phyloP scores from a whole-genome alignment of 2,329 filamentous ascomycete genomes.

The Diaporthe batatas region DNA sequence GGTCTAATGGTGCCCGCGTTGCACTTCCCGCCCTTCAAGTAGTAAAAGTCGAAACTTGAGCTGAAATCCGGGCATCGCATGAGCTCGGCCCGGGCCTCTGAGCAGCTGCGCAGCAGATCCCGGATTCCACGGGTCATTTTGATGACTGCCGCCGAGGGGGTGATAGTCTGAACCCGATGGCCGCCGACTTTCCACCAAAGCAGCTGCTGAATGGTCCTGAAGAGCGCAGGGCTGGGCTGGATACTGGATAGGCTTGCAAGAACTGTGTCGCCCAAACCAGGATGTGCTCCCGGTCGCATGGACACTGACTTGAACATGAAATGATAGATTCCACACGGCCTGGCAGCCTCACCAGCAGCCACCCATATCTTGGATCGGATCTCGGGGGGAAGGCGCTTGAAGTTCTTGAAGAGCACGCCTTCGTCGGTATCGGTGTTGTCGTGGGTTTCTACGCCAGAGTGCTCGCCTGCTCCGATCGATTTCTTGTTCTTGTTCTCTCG shows the following conservation, averaged over 20 bases:
- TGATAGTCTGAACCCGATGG: not conserved
- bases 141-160: not conserved
- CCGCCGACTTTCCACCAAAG: too few species aligned
- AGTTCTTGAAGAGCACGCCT: not conserved
- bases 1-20: not conserved
- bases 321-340: not conserved
- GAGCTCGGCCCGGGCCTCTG: slow-evolving; percentile 2
- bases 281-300: too few species aligned
- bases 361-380: not conserved
- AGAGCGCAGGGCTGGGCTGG: not conserved
- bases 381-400: not conserved
- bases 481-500: too few species aligned
- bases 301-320: not conserved
- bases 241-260: not conserved
- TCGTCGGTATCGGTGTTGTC: not conserved
- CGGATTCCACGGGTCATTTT: not conserved
- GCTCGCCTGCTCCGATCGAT: too few species aligned
- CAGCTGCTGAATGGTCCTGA: too few species aligned
- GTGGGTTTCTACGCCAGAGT: not conserved
- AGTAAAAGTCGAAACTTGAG: not conserved
- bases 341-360: not conserved
- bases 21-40: too few species aligned
- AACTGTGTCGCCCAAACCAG: not conserved
- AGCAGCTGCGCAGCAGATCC: not conserved
- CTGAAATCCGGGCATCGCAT: not conserved